A percentile compares a stretch with the other conserved stretches of the same genome.
Evolutionary conservation across 331 rosid species (phyloP).

Genomic region (Cydonia oblonga): DNA sequence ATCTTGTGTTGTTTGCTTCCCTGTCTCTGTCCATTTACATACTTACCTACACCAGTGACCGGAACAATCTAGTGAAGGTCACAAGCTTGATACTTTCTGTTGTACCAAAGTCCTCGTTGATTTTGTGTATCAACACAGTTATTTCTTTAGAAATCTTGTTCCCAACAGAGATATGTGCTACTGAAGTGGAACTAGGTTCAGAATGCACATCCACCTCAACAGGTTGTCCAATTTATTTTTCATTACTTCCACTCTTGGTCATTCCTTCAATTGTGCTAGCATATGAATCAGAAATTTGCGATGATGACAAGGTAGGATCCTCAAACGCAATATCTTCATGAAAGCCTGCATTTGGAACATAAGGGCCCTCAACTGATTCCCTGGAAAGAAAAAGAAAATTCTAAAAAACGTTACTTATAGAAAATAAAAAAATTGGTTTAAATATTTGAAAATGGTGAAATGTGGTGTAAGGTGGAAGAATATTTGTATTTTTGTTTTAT

Average conservation of each 20-base stretch:
- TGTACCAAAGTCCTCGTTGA: too few relatives aligned
- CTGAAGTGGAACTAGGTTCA: conserved; percentile 17
- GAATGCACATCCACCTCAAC: conserved; percentile 23
- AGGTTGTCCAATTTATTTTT: conserved; percentile 22
- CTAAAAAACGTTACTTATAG: conserved; percentile 7
- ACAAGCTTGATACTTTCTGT: too few relatives aligned
- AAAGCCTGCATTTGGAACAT: conserved; percentile 86
- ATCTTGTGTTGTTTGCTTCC: too few relatives aligned
- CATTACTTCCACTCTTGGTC: conserved; percentile 20
- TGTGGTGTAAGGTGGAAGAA: too few relatives aligned
- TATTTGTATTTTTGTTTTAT: too few relatives aligned
- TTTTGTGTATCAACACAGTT: too few relatives aligned
- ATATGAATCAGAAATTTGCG: conserved; percentile 28
- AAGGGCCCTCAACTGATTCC: conserved; percentile 62
- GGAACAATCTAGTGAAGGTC: too few relatives aligned
- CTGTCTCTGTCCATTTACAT: too few relatives aligned
- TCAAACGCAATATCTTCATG: conserved; percentile 69
- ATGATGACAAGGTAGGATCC: conserved; percentile 55
- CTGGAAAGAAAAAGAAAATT: conserved; percentile 30
- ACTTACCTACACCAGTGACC: too few relatives aligned
- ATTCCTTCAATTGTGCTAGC: conserved; percentile 25
- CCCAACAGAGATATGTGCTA: conserved; percentile 11
- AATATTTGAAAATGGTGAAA: too few relatives aligned
- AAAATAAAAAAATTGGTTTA: too few relatives aligned
- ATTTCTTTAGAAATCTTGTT: conserved; percentile 25